Evolutionary conservation across 2,329 filamentous ascomycete genomes (phyloP).

Genomic region (Alternaria infectoria): DNA sequence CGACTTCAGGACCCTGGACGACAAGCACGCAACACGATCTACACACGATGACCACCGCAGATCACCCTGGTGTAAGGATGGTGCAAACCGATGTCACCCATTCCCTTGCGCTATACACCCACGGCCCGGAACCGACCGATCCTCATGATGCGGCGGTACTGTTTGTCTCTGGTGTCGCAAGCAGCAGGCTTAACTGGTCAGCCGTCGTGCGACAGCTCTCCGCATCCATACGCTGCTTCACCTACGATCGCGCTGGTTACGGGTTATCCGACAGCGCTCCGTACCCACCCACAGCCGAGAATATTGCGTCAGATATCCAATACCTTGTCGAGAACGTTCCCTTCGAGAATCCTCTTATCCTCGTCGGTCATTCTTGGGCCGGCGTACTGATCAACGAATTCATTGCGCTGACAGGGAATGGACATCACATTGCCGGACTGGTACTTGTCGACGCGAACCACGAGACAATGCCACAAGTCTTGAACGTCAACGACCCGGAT

Average conservation of each 20-base stretch:
- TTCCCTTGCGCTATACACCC: neutral
- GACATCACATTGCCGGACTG: conserved; percentile 22
- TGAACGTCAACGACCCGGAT: conserved; percentile 19
- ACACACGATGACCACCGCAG: neutral
- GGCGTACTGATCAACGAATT: conserved; percentile 23
- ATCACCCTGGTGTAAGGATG: neutral
- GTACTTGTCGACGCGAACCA: conserved; percentile 28
- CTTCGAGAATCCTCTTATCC: conserved; percentile 23
- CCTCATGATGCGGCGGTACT: conserved; percentile 12
- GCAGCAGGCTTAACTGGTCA: conserved; percentile 15
- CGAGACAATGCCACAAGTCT: conserved; percentile 15
- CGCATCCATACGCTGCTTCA: conserved; percentile 21
- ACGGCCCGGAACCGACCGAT: neutral
- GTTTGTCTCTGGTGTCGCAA: conserved; percentile 19
- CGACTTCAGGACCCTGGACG: neutral
- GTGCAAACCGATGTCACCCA: neutral
- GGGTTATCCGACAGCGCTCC: conserved; percentile 20
- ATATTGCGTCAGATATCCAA: conserved; percentile 18
- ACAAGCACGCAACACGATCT: neutral
- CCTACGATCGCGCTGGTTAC: conserved; percentile 27
- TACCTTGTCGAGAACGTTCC: conserved; percentile 19
- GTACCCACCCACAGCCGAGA: conserved; percentile 20
- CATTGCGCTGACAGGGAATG: conserved; percentile 17
- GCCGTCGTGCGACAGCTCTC: conserved; percentile 18
- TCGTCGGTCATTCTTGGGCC: conserved; percentile 30